phyloP scores from a whole-genome alignment of 176 grass and related monocot species.

The Oryza officinalis region DNA sequence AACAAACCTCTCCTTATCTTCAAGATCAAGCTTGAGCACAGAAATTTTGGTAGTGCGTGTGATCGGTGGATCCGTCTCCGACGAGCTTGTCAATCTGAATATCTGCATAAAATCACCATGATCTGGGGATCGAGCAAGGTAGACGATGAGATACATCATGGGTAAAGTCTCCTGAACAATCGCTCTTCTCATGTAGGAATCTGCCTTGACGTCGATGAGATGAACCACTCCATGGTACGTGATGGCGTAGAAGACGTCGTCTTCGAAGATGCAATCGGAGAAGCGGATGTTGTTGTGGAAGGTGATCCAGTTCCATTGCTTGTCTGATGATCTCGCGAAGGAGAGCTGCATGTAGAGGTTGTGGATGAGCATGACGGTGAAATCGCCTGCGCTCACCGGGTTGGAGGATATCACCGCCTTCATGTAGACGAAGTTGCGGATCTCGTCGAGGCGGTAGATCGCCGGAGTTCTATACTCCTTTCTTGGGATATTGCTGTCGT shows the following conservation, averaged over 20 bases:
- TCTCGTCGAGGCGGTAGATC: background rate
- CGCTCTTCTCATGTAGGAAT: background rate
- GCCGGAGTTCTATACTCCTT: too few relatives aligned
- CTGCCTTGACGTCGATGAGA: background rate
- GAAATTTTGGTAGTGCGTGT: too few relatives aligned
- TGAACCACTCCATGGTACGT: background rate
- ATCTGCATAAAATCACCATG: background rate
- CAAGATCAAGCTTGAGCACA: too few relatives aligned
- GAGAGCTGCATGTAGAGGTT: background rate
- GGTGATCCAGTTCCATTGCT: background rate
- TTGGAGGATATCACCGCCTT: constrained; percentile 1
- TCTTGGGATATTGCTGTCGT: background rate
- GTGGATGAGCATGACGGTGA: background rate
- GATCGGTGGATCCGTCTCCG: too few relatives aligned
- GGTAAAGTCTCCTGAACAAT: background rate
- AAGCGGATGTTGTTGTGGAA: background rate
- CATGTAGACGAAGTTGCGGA: background rate
- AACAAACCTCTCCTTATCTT: background rate
- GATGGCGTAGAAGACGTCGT: background rate
- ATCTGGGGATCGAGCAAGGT: background rate
- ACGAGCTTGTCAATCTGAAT: background rate
- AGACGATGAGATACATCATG: background rate
- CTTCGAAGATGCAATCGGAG: background rate
- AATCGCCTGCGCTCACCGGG: background rate
- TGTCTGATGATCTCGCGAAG: background rate